These are phyloP conservation scores for Geoglossum glabrum DNA, from an alignment of 495 filamentous ascomycete species.

Conservation along the genomic window DNA sequence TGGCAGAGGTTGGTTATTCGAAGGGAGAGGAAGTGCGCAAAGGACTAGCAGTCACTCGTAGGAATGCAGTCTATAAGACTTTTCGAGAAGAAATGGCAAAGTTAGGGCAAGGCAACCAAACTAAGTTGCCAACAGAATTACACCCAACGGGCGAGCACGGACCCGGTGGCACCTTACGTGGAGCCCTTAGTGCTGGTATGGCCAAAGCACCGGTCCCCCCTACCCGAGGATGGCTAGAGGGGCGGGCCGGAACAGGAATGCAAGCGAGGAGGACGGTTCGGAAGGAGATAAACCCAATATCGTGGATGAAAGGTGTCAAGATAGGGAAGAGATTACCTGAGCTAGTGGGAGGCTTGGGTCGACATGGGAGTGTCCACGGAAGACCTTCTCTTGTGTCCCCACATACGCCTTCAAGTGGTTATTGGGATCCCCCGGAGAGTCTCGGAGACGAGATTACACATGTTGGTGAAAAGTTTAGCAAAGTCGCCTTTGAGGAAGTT, in stretches of 20 bases:
- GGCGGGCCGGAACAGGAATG: constrained; percentile 36
- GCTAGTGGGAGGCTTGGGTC: constrained; percentile 9
- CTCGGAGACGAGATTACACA: constrained; percentile 75
- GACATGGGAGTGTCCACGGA: constrained; percentile 10
- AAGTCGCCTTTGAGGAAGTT: constrained; percentile 74
- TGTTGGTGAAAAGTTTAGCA: constrained; percentile 61
- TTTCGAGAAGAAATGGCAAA: constrained; percentile 37
- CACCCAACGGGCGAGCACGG: neutral
- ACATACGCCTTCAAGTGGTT: constrained; percentile 9
- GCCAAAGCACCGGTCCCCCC: constrained; percentile 30
- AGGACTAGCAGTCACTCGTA: constrained; percentile 54
- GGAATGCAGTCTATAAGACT: constrained; percentile 68
- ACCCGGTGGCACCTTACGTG: constrained; percentile 5
- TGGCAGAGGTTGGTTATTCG: constrained; percentile 56
- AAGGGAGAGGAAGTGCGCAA: constrained; percentile 44
- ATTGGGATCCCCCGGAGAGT: constrained; percentile 61
- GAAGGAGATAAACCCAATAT: constrained; percentile 54
- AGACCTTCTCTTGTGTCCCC: constrained; percentile 7
- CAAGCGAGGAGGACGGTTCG: constrained; percentile 34
- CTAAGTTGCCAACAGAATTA: neutral
- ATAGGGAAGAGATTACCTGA: constrained; percentile 35
- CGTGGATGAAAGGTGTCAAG: constrained; percentile 88
- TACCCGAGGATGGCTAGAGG: constrained; percentile 22
- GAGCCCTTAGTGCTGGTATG: constrained; percentile 23
- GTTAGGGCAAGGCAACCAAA: constrained; percentile 16